Evolutionary conservation across 805 yeast genomes (phyloP), one percentile per base, ranked within the genome.

Genomic region (Ogataea sp.): DNA sequence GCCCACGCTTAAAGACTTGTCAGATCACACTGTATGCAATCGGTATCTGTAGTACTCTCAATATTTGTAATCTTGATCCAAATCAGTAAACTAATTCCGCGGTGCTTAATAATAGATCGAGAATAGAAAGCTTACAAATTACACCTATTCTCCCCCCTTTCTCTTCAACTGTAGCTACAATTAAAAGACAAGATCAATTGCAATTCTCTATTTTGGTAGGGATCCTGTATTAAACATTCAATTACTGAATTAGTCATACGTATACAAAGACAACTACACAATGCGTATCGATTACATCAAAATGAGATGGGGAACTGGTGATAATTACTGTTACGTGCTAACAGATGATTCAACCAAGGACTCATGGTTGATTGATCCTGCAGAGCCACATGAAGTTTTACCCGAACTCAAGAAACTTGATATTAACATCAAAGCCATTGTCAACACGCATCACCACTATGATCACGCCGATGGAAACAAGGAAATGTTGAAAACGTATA

Each of bases 271-370:
- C 10, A 84, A 50, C 10, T 23, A 23, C 7, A 72, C 60, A 35
- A 93, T 93, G 98, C 93, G 85, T 50, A 73, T 93, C 41, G 71
- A 76, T 49, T 63, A 82, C 24, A 75, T 93, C 49, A 89, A 90
- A 39, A 89, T 89, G 96, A 76, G 96, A 61, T 90, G 97, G 97
- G 86, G 90, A 39, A 57, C 77, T 20, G 96, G 97, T 39, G 93
- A 90, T 55, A 93, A 93, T 65, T 93, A 89, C 62, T 73, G 89
- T 50, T 93, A 93, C 57, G 58, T 89, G 9, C 56, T 93, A 25
- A 70, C 76, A 16, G 96, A 89, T 60, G 75, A 73, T 20, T 65
- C 68, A 15, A 70, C 87, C 6, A 71, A 65, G 36, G 70, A 78
- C 43, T 75, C 95, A 5, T 84, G 95, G 81, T 50, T 93, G 26